Evolutionary conservation across 495 filamentous ascomycete genomes (phyloP), one percentile per base, ranked within the genome.

Genomic region (Penicillium crystallinum): DNA sequence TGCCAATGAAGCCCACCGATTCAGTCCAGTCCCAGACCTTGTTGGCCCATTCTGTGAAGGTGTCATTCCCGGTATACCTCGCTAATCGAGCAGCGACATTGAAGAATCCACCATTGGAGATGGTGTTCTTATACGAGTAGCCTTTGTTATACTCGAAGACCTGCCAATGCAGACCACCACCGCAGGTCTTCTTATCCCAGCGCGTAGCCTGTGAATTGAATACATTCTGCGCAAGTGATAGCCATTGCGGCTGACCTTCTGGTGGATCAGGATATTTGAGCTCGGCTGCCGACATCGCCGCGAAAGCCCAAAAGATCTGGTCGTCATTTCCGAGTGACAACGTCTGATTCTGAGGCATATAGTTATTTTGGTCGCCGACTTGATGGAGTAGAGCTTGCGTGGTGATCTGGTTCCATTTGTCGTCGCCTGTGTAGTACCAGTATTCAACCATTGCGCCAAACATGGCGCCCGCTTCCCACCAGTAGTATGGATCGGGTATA

Each of bases 311-410:
- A 59, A 92, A 91, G 0, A 80, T 82, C 58, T 91, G 88, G 64
- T 92, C 88, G 55, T 92, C 88, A 66, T 92, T 92, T 15, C 88
- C 86, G 27, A 76, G 61, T 0, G 82, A 81, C 46, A 79, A 74
- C n/a, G 87, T 86, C 63, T 92, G 88, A 61, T 95, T 93, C 6
- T 70, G 61, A 0, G 89, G 87, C 85, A 90, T 87, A 64, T 79
- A 91, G 59, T 90, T 78, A 14, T 71, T 58, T 23, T 84, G 69
- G 7, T 77, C 73, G 11, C 85, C 84, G 15, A 73, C 77, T 63
- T 95, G 90, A 51, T 78, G 82, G 1, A 84, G 58, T 35, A 95
- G 63, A 0, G 78, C 89, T 58, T 88, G 77, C 1, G 63, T 73
- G 3, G 82, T 82, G 2, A 82, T 69, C 8, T 79, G 72, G 64